Conservation (phyloP, 1,139 yeast species). For the Magnusiomyces suaveolens region DNA sequence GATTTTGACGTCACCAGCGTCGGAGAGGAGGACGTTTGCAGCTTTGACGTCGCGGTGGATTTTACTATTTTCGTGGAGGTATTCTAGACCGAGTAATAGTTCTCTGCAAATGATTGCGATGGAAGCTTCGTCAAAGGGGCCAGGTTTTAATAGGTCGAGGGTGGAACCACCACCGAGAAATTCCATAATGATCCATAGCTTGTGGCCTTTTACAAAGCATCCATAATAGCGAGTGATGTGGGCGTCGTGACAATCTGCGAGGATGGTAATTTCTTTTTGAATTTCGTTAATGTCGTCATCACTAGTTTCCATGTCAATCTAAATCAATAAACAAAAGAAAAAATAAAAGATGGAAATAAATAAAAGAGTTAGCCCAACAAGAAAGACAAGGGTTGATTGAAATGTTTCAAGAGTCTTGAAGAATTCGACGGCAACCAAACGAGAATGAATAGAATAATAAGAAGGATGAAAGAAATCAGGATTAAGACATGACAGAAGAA, state of each 20-base stretch:
- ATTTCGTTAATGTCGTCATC: slow-evolving; percentile 70
- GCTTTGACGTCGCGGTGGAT: slow-evolving; percentile 84
- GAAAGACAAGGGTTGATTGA: too few relatives aligned
- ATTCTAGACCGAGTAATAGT: slow-evolving; percentile 56
- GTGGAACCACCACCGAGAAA: slow-evolving; percentile 78
- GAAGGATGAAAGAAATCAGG: too few relatives aligned
- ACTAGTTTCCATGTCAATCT: slow-evolving; percentile 70
- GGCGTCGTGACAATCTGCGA: slow-evolving; percentile 60
- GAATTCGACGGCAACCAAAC: too few relatives aligned
- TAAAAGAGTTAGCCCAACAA: neutral
- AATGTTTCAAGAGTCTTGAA: too few relatives aligned
- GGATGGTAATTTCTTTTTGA: slow-evolving; percentile 66
- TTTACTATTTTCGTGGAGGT: slow-evolving; percentile 68
- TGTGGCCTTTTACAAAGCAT: slow-evolving; percentile 67
- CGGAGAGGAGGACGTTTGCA: slow-evolving; percentile 63
- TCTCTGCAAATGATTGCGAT: slow-evolving; percentile 52
- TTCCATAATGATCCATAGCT: slow-evolving; percentile 75
- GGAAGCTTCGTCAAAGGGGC: slow-evolving; percentile 45
- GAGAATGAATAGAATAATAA: too few relatives aligned
- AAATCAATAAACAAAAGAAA: slow-evolving; percentile 45
- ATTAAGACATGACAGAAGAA: neutral
- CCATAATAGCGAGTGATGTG: slow-evolving; percentile 73
- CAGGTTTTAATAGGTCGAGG: slow-evolving; percentile 51
- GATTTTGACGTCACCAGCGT: slow-evolving; percentile 65
- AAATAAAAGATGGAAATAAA: neutral